Evolutionary conservation across 2,329 filamentous ascomycete species (phyloP).

Genomic region (Aspergillus awamori): DNA sequence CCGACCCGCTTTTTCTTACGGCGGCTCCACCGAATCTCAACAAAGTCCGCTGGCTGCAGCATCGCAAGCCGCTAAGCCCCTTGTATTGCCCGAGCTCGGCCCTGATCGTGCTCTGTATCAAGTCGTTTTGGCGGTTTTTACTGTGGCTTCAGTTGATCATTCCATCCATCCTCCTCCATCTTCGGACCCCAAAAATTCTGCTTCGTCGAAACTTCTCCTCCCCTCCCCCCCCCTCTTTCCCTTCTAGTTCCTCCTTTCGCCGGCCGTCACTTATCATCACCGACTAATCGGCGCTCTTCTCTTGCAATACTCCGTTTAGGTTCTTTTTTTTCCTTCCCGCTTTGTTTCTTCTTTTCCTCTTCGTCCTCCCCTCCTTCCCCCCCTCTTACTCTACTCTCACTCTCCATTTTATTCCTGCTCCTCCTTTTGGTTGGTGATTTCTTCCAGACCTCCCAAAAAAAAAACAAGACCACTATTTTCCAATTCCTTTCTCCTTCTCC

Average conservation of each 20-base stretch:
- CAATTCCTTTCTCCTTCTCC: conserved; percentile 14
- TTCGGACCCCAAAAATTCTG: conserved; percentile 9
- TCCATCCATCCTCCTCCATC: not conserved
- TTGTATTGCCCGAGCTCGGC: conserved; percentile 16
- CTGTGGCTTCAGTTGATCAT: conserved; percentile 3
- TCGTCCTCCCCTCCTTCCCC: conserved; percentile 11
- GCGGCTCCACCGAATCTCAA: conserved; percentile 22
- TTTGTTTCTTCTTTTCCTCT: conserved; percentile 8
- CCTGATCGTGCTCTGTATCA: conserved; percentile 9
- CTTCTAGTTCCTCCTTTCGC: not conserved
- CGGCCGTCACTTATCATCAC: conserved; percentile 8
- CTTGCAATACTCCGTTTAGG: conserved; percentile 1
- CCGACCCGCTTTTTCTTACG: conserved; percentile 12
- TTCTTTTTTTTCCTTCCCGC: conserved; percentile 15
- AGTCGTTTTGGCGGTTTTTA: conserved; percentile 4
- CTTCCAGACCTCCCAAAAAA: conserved; percentile 1
- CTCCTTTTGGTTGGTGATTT: not conserved
- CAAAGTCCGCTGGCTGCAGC: conserved; percentile 7
- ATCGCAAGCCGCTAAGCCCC: conserved; percentile 3
- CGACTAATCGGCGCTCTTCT: conserved; percentile 2
- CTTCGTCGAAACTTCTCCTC: not conserved
- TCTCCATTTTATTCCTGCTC: conserved; percentile 13
- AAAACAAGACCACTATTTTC: conserved; percentile 5
- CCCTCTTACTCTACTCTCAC: not conserved
- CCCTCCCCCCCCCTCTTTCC: not conserved